Evolutionary conservation across 2,329 filamentous ascomycete species (phyloP), one percentile per base, ranked within the genome.

Genomic region (Hypoxylon sp.): DNA sequence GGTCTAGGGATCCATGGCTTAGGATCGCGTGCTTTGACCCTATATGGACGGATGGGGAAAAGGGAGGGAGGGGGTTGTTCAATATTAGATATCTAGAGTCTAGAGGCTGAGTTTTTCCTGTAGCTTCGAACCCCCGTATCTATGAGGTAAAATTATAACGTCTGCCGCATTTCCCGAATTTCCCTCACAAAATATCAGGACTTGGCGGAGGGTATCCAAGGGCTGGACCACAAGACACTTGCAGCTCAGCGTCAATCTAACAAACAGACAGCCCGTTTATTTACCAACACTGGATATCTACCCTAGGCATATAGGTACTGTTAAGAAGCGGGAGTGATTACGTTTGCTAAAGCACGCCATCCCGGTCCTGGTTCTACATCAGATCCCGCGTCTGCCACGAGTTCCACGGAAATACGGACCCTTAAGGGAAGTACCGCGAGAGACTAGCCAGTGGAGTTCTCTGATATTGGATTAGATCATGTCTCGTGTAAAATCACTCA

Each of bases 71-170:
- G 19, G n/a, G n/a, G n/a, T n/a, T n/a, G n/a, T n/a, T n/a, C n/a
- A 17, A 46, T n/a, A 48, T 26, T 13, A 59, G 22, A 34, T 24
- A 19, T 50, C 54, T 50, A 20, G 13, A n/a, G n/a, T n/a, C n/a
- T 28, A 8, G 11, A 47, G 62, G 51, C 50, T 59, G 47, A 50
- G n/a, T 34, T 39, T 46, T 34, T 37, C 44, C 49, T 30, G 20
- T 30, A 20, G 32, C 19, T 37, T 30, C 49, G 24, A 51, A 44
- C 39, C 26, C 22, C 48, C 30, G 53, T 58, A 56, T 49, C 60
- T 56, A 61, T 60, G 56, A 66, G 56, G 60, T 64, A 64, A 61
- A 57, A 22, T 2, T 22, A 26, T 41, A 37, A 41, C 39, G 10
- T 51, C 13, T 43, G 32, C 49, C 28, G 34, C 13, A 17, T 39